phyloP scores from a whole-genome alignment of 2,329 filamentous ascomycete genomes.

The Hymenoscyphus linearis region DNA sequence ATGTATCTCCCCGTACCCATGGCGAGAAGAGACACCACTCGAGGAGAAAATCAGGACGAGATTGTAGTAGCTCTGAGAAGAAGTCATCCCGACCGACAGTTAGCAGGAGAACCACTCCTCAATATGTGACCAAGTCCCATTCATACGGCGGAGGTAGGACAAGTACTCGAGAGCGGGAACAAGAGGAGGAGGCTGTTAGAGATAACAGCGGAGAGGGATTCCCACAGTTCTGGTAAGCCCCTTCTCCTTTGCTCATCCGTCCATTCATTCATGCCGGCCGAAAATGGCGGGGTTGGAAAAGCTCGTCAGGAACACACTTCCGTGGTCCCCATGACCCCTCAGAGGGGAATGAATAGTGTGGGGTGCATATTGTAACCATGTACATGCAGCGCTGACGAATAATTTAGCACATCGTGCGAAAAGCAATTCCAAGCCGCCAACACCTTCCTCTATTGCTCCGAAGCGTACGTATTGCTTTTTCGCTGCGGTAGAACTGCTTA shows the following conservation, averaged over 20 bases:
- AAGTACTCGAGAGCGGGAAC: conserved; percentile 15
- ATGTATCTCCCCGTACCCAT: conserved; percentile 18
- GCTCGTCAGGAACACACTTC: conserved; percentile 9
- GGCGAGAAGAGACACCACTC: conserved; percentile 17
- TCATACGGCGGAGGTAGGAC: conserved; percentile 6
- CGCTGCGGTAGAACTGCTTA: background rate
- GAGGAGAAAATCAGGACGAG: conserved; percentile 26
- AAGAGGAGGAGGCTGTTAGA: conserved; percentile 20
- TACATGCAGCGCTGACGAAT: conserved; percentile 21
- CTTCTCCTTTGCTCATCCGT: conserved; percentile 2
- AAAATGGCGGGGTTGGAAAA: conserved; percentile 2
- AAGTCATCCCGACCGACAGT: conserved; percentile 21
- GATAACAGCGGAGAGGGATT: conserved; percentile 55
- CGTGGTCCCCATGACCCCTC: conserved; percentile 7
- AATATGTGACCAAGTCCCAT: conserved; percentile 15
- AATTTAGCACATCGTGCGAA: conserved; percentile 57
- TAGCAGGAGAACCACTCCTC: conserved; percentile 20
- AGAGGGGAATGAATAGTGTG: conserved; percentile 13
- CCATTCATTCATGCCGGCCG: conserved; percentile 6
- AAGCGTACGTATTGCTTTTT: conserved; percentile 44
- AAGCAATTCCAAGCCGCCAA: conserved; percentile 58
- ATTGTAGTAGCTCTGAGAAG: conserved; percentile 17
- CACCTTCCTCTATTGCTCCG: conserved; percentile 57
- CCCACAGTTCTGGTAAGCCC: conserved; percentile 58
- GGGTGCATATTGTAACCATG: conserved; percentile 20